Evolutionary conservation across 345 rosid species (phyloP).

Genomic region (Eucalyptus victrix): DNA sequence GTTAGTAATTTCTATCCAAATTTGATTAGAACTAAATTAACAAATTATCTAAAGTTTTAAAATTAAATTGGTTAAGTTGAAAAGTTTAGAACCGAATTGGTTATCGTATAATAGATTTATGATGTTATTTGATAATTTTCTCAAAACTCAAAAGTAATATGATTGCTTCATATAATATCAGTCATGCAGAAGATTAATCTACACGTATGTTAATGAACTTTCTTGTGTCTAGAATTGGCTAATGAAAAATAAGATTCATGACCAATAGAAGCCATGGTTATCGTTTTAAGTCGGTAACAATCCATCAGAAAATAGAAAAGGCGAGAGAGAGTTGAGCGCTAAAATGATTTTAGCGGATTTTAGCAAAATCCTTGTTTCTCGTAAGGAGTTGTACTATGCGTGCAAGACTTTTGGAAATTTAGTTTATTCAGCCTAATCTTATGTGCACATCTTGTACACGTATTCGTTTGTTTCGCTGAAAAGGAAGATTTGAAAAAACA

Average conservation of each 20-base stretch:
- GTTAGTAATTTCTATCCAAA: too few species aligned
- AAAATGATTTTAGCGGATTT: too few species aligned
- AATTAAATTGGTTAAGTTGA: too few species aligned
- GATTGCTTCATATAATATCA: neutral
- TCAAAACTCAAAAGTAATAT: neutral
- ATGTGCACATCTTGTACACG: too few species aligned
- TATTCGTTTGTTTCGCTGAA: neutral
- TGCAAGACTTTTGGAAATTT: neutral
- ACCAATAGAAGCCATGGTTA: neutral
- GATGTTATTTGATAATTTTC: fast-evolving
- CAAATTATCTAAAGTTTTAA: too few species aligned
- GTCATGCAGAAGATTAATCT: too few species aligned
- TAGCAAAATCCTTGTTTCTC: neutral
- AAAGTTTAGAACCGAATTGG: fast-evolving
- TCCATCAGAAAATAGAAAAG: neutral
- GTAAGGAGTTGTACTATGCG: neutral
- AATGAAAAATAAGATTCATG: neutral
- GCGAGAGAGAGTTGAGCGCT: neutral
- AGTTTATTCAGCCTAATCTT: neutral
- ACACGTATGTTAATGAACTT: too few species aligned
- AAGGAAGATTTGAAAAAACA: too few species aligned
- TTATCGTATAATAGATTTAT: fast-evolving
- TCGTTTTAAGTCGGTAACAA: neutral
- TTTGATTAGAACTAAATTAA: too few species aligned
- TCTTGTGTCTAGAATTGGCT: neutral